Base-by-base conservation (phyloP, 345 rosid species). In the Eutrema yunnanense region DNA sequence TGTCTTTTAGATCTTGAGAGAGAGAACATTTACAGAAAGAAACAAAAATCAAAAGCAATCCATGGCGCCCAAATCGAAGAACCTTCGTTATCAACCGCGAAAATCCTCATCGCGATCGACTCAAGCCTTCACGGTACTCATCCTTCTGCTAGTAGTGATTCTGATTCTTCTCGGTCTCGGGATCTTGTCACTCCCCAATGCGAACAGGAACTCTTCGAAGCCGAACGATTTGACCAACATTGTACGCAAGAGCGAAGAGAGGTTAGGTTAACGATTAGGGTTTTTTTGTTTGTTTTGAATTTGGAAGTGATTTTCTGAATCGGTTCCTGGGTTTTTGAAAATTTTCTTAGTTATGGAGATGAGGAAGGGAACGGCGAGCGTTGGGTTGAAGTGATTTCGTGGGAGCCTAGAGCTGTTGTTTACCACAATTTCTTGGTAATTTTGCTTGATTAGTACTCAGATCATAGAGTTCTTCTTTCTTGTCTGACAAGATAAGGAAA, bases 321-420 rank as follows among this genome's bases (percentile, higher is more conserved):
- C 36, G 36, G 12, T 27, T 34, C 1, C 29, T 70, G 62, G 34
- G 55, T 57, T 71, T 52, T 22, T 29, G 14, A 4, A 46, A 32
- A 6, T 3, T 48, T 32, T 52, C 1, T 32, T 51, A 72, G 77
- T 62, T n/a, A 84, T 69, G 32, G 85, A 44, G 40, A 89, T 75
- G 73, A 88, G 62, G 56, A 86, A 76, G 73, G 80, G 29, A 79
- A 63, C 53, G 80, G 68, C n/a, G 97, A 87, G 62, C 88, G 77
- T 60, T 90, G 94, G 97, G 96, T 82, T 41, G 97, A 95, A 80
- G 85, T 92, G 68, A 86, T 95, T 79, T 95, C 97, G 0, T 95
- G 98, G 97, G 98, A 92, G 84, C 98, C 99, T 84, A 81, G 96
- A 57, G 99, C 97, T 65, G 83, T 82, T 73, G 69, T 95, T 54